phyloP scores from a whole-genome alignment of 2,329 filamentous ascomycete species.

The Colletotrichum camelliae region DNA sequence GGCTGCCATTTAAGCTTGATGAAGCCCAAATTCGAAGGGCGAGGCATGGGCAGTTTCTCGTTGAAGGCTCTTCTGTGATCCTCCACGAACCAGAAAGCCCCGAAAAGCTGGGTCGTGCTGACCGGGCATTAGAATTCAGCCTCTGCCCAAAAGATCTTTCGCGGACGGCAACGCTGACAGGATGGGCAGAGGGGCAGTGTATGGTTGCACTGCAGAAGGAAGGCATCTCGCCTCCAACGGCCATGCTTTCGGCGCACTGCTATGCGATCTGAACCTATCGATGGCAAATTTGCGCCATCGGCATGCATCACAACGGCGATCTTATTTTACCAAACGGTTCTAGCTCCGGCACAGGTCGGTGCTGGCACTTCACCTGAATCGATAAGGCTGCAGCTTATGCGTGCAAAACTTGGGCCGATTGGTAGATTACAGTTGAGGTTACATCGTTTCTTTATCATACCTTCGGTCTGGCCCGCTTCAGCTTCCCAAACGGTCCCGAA shows the following conservation, averaged over 20 bases:
- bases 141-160: neutral
- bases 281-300: neutral
- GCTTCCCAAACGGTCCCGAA: neutral
- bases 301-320: neutral
- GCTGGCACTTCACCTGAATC: neutral
- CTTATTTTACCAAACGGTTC: neutral
- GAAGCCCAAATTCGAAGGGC: too few relatives aligned
- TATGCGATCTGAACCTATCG: neutral
- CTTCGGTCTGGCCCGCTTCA: neutral
- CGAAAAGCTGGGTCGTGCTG: neutral
- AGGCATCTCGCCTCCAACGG: neutral
- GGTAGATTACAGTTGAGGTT: neutral
- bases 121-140: neutral
- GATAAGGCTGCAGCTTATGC: neutral
- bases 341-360: neutral
- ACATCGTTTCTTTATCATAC: neutral
- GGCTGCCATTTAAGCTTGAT: neutral
- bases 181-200: neutral
- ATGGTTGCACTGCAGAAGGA: neutral
- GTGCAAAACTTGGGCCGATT: neutral
- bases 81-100: neutral
- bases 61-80: neutral
- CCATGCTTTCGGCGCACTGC: neutral
- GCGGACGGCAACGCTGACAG: too few relatives aligned
- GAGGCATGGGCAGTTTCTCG: too few relatives aligned